A percentile compares a stretch with the other conserved stretches of the same genome.
phyloP scores from a whole-genome alignment of 805 yeast genomes.

The Saturnispora mendoncae region DNA sequence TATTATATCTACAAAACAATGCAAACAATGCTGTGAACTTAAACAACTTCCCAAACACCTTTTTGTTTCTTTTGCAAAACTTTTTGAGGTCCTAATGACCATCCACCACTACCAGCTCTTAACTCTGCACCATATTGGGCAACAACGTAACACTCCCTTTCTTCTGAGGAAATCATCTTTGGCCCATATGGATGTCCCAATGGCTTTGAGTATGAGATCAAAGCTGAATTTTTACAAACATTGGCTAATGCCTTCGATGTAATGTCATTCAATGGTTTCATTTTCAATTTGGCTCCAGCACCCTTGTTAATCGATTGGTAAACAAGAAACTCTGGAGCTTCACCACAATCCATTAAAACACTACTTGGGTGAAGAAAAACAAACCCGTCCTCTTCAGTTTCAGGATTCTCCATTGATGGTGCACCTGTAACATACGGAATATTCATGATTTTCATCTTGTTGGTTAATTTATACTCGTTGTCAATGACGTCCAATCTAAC shows the following conservation, averaged over 20 bases:
- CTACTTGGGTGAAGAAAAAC: slow-evolving; percentile 81
- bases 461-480: slow-evolving; percentile 50
- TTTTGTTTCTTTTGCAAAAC: slow-evolving; percentile 59
- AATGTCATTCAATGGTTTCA: slow-evolving; percentile 71
- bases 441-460: slow-evolving; percentile 46
- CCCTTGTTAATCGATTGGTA: slow-evolving; percentile 60
- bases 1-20: too few relatives aligned
- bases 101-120: slow-evolving; percentile 71
- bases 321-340: slow-evolving; percentile 64
- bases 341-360: slow-evolving; percentile 49
- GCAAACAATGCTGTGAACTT: too few relatives aligned
- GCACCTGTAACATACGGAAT: slow-evolving; percentile 60
- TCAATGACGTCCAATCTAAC: slow-evolving; percentile 70
- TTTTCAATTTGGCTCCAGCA: slow-evolving; percentile 42
- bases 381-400: slow-evolving; percentile 38
- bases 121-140: slow-evolving; percentile 77
- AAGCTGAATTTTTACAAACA: slow-evolving; percentile 61
- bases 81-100: slow-evolving; percentile 81
- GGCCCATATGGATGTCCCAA: slow-evolving; percentile 87
- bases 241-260: slow-evolving; percentile 68
- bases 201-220: slow-evolving; percentile 83
- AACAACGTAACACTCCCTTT: slow-evolving; percentile 80
- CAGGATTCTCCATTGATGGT: slow-evolving; percentile 27
- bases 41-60: slow-evolving; percentile 55
- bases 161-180: slow-evolving; percentile 50